Percentiles rank a stretch among this genome's conserved stretches.
Evolutionary conservation across 2,329 filamentous ascomycete species (phyloP).

Genomic region (Diplodia mutila): DNA sequence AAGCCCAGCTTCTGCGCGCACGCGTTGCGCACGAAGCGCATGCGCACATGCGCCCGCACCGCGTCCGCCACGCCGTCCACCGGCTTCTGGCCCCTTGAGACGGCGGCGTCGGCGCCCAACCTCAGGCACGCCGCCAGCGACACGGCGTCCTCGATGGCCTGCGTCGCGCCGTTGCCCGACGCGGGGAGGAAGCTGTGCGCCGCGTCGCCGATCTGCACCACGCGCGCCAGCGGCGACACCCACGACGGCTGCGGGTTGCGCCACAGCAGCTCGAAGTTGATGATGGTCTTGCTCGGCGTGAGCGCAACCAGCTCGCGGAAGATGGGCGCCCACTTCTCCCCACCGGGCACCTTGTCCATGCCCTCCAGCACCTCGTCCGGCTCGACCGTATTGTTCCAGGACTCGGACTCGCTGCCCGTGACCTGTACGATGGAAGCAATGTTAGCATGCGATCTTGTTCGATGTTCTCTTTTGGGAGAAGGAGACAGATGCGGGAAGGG

Average conservation of each 20-base stretch:
- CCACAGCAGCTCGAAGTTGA: conserved; percentile 56
- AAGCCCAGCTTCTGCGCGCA: conserved; percentile 56
- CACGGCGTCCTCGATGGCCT: conserved; percentile 54
- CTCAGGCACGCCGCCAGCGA: conserved; percentile 52
- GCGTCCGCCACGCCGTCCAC: conserved; percentile 42
- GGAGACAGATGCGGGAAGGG: background rate
- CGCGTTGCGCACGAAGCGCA: conserved; percentile 52
- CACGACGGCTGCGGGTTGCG: conserved; percentile 51
- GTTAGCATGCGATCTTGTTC: no score
- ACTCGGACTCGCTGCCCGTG: conserved; percentile 50
- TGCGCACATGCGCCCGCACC: conserved; percentile 47
- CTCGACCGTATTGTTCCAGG: conserved; percentile 53
- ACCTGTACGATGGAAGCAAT: conserved; percentile 41
- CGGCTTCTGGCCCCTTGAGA: background rate
- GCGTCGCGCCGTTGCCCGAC: conserved; percentile 51
- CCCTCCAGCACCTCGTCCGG: conserved; percentile 50
- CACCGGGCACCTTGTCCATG: conserved; percentile 51
- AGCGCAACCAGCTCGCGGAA: conserved; percentile 51
- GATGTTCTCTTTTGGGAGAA: no score
- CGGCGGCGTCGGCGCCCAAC: conserved; percentile 39
- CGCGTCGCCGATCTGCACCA: conserved; percentile 51
- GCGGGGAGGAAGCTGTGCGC: conserved; percentile 52
- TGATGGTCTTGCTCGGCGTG: conserved; percentile 52
- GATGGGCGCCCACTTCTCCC: conserved; percentile 50
- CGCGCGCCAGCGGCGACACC: conserved; percentile 48